Evolutionary conservation across 257 asterid species (phyloP).

Genomic region (Orobanche coerulescens): DNA sequence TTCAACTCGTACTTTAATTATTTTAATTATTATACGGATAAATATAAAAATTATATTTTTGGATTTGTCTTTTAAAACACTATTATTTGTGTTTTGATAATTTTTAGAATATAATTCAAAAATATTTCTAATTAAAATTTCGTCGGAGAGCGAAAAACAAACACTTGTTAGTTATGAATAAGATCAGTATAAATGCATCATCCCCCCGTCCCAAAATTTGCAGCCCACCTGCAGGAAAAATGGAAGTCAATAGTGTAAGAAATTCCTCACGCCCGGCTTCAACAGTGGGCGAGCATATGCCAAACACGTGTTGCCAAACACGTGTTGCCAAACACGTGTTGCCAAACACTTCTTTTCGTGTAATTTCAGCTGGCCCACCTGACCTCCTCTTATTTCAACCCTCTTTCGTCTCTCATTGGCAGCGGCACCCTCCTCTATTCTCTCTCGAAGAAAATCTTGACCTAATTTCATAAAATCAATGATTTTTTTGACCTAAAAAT

Average conservation of each 20-base stretch:
- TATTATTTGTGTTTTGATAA: too few species aligned
- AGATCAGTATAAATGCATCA: too few species aligned
- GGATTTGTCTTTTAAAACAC: too few species aligned
- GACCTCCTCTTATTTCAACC: conserved; percentile 12
- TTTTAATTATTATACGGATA: too few species aligned
- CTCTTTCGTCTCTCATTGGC: background rate
- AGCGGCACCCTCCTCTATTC: background rate
- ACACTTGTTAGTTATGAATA: too few species aligned
- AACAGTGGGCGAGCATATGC: conserved; percentile 25
- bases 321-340: conserved; percentile 16
- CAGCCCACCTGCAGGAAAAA: conserved; percentile 1
- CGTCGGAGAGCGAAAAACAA: too few species aligned
- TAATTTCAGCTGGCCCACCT: conserved; percentile 8
- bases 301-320: background rate
- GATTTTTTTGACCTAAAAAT: background rate
- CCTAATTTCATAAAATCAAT: background rate
- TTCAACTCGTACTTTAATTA: too few species aligned
- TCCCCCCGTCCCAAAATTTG: background rate
- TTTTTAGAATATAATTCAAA: too few species aligned
- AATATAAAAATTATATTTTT: too few species aligned
- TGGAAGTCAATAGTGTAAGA: conserved; percentile 4
- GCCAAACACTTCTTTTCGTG: background rate
- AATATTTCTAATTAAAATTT: too few species aligned
- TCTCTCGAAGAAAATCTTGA: background rate
- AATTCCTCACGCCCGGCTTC: background rate